A percentile compares a stretch with the other conserved stretches of the same genome.
These are phyloP conservation scores for Chlorociboria aeruginascens DNA, from an alignment of 495 filamentous ascomycete species.

Conservation along the genomic window DNA sequence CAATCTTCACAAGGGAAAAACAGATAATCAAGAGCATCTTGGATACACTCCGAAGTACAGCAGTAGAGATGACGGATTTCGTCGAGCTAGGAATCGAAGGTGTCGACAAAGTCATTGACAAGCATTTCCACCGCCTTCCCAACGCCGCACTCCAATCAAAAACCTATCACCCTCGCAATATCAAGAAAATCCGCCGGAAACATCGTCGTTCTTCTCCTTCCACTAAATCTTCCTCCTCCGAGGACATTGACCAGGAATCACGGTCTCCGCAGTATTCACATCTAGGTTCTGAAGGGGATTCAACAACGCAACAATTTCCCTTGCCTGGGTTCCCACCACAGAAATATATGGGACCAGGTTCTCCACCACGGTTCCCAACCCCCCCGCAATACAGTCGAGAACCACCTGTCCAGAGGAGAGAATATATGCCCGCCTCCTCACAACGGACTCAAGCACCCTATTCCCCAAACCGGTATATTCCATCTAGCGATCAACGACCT, in stretches of 20 bases:
- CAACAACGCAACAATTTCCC: no score
- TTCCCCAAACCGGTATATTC: background rate
- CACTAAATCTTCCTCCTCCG: background rate
- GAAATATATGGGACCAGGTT: no score
- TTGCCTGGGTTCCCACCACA: no score
- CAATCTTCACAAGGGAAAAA: background rate
- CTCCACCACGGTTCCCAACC: no score
- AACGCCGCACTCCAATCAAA: slow-evolving; percentile 1
- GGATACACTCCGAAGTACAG: background rate
- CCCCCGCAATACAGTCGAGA: background rate
- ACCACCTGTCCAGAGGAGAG: background rate
- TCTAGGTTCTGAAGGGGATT: no score
- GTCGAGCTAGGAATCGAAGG: slow-evolving; percentile 13
- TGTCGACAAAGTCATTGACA: slow-evolving; percentile 11
- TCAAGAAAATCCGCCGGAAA: background rate
- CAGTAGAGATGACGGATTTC: background rate
- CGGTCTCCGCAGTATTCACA: background rate
- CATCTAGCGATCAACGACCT: no score
- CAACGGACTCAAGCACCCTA: background rate
- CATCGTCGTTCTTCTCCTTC: background rate
- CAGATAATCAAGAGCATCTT: background rate
- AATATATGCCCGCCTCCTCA: background rate
- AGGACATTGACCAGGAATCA: background rate
- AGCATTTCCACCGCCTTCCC: slow-evolving; percentile 12
- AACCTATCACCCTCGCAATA: background rate